Base-by-base conservation (phyloP, 106 monocot genomes). In the Acanthochlamys bracteata region DNA sequence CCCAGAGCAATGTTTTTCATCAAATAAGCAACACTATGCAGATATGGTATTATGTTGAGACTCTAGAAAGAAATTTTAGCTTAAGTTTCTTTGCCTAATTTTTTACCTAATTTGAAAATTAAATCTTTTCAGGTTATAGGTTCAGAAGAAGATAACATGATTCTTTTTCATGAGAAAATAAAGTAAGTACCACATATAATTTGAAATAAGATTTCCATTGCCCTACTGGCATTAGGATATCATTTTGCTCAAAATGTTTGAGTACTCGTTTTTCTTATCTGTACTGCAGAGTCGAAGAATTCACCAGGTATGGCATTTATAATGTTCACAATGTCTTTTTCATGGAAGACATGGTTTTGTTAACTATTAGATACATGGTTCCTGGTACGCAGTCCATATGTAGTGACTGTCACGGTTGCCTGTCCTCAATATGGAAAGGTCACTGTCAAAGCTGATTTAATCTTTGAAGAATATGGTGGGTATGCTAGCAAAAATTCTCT, bases 381-480 rank as follows among this genome's bases (percentile, higher is more conserved):
- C 10, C 43, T 45, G 7, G 10, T 45, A 45, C 43, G 76, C 76
- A 96, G 95, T 61, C 95, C 90, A 19, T 91, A 88, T 49, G 61
- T 56, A 57, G 67, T 82, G 4, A 88, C 66, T 1, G 60, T 88
- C 67, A 65, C 80, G 42, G 83, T 88, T 16, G 70, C 87, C 39
- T 88, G 82, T 65, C 95, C 87, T 42, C 75, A 69, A 43, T 58
- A 85, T 65, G 87, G 83, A 43, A 82, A 78, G 68, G 82, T 81
- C 40, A 96, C 95, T 46, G 82, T 91, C 39, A 88, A 78, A 68
- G 86, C 84, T 63, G 74, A 84, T 70, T 66, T 96, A 13, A 76
- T 96, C 17, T 90, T 80, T 68, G 88, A 96, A 78, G 84, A 96
- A 63, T 96, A 91, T 59, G 90, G 95, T 96, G 79, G 81, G 25